These are phyloP conservation scores for Schizochytrium sp. DNA, from an alignment of 108 stramenopile species.

Conservation along the genomic window DNA sequence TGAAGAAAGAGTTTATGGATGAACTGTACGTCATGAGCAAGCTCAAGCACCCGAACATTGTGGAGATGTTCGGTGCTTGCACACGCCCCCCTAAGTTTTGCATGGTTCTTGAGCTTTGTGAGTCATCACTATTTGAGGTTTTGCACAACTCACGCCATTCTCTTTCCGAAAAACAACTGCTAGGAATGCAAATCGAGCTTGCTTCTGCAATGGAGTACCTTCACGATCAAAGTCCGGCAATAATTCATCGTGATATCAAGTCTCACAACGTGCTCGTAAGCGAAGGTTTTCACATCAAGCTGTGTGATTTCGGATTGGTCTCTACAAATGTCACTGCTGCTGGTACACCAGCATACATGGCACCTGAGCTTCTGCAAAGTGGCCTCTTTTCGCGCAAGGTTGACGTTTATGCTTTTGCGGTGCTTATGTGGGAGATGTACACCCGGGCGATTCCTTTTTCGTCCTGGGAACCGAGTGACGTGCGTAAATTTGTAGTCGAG, in stretches of 20 bases:
- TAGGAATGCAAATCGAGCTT: conserved; percentile 86
- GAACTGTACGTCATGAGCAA: conserved; percentile 71
- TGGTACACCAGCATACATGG: conserved; percentile 75
- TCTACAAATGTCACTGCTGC: conserved; percentile 52
- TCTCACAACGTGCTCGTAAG: conserved; percentile 96
- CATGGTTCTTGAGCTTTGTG: conserved; percentile 87
- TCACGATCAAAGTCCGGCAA: conserved; percentile 90
- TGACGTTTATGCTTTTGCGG: conserved; percentile 80
- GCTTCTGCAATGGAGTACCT: conserved; percentile 95
- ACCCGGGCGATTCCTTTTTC: conserved; percentile 66
- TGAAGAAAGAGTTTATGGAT: conserved; percentile 75
- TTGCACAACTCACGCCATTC: conserved; percentile 84
- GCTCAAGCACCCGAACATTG: conserved; percentile 72
- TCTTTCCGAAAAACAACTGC: conserved; percentile 75
- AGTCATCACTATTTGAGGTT: conserved; percentile 89
- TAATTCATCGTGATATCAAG: conserved; percentile 98
- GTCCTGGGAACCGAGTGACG: conserved; percentile 44
- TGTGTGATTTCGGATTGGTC: conserved; percentile 74
- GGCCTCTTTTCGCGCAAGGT: conserved; percentile 71
- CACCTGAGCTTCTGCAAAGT: conserved; percentile 67
- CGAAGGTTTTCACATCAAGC: conserved; percentile 63
- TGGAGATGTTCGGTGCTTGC: conserved; percentile 70
- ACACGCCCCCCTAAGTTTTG: conserved; percentile 65
- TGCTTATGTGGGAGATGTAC: conserved; percentile 78
- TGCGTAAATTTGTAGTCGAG: conserved; percentile 64